Base-by-base conservation (phyloP, 129 eudicot genomes). In the Artemisia argyi region DNA sequence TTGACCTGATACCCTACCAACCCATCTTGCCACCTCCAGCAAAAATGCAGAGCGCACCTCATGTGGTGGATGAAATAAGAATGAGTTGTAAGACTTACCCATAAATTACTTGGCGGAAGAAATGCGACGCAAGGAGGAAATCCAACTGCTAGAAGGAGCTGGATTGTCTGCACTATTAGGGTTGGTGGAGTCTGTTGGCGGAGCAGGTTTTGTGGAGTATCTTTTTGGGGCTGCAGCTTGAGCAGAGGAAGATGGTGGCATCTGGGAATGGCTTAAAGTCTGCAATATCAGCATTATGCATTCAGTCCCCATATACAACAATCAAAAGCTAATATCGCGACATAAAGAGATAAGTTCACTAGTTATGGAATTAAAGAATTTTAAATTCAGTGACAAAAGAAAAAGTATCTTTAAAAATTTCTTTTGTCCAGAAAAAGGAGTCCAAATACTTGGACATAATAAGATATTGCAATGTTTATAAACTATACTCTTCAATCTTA, bases 121-220 rank as follows among this genome's bases (percentile, higher is more conserved):
- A 54, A 94, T 87, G 52, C 97, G 96, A 30, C 88, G 96, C 73
- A 90, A 70, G 67, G 99, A 87, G 12, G 99, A 85, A 49, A 88
- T 90, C 99, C 97, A 94, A 82, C 90, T 86, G 81, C 96, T 86
- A 56, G 97, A 85, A 74, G 90, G 87, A 78, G 86, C 99, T 20
- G 78, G 58, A 26, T 51, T 85, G 12, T 85, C 92, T 30, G 86
- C 96, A 78, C 68, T 87, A 72, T 77, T 82, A 59, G 87, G 75
- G 79, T 78, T 85, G 55, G 89, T 46, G 12, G 80, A 76, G 66
- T 87, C 98, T n/a, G 87, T 53, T n/a, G 92, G 87, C 66, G 78
- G 20, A 20, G 78, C 79, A 72, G 96, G 86, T 68, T 84, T 91
- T 61, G 94, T 61, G 71, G 79, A 67, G 80, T 83, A 83, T 77